These are phyloP conservation scores for Cicer cuneatum DNA, from an alignment of 306 rosid genomes.

Conservation along the genomic window DNA sequence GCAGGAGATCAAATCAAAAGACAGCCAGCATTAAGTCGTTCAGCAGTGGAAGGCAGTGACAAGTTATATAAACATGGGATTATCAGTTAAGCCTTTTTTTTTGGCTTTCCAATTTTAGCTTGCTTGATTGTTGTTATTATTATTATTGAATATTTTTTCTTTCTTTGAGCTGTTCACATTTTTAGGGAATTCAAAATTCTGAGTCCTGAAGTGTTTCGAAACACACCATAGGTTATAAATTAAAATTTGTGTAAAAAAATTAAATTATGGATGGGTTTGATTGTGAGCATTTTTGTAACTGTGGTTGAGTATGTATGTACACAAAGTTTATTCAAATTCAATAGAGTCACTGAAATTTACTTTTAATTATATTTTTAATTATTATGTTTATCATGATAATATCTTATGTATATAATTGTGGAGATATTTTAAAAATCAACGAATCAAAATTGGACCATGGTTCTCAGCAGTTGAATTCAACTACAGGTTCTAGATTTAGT, in stretches of 20 bases:
- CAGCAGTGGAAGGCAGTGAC: constrained; percentile 82
- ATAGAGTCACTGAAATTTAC: not conserved
- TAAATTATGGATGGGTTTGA: not conserved
- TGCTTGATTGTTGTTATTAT: not conserved
- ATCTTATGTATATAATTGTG: not conserved
- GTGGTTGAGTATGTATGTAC: constrained; percentile 11
- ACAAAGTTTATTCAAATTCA: constrained; percentile 15
- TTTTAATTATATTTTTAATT: not conserved
- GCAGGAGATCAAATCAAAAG: constrained; percentile 48
- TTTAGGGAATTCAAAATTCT: constrained; percentile 26
- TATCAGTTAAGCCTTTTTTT: constrained; percentile 46
- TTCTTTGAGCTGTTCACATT: constrained; percentile 37
- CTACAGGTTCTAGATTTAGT: too few relatives aligned
- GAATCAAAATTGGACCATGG: too few relatives aligned
- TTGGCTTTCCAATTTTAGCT: not conserved
- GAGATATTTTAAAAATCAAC: too few relatives aligned
- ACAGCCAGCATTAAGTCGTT: constrained; percentile 58
- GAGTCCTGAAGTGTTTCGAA: constrained; percentile 23
- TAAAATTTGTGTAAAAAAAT: not conserved
- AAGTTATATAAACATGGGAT: constrained; percentile 72
- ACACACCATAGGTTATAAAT: constrained; percentile 2
- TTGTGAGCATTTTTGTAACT: not conserved
- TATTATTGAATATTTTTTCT: not conserved
- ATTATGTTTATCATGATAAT: not conserved
- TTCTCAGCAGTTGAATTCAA: too few relatives aligned